phyloP scores from a whole-genome alignment of 129 eudicot genomes.

The Tanacetum coccineum region DNA sequence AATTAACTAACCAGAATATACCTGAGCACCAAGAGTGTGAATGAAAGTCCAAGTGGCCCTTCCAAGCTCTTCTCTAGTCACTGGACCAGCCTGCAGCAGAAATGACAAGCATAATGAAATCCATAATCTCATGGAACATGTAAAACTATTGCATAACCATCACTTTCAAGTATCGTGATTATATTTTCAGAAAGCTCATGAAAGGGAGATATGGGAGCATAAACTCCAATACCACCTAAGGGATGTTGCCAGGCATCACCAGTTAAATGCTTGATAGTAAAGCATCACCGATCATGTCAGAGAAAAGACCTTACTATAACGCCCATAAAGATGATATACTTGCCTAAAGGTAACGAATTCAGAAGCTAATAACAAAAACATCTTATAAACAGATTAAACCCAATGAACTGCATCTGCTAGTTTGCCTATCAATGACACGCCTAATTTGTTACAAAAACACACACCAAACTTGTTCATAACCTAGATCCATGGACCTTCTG shows the following conservation, averaged over 20 bases:
- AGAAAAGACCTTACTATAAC: neutral
- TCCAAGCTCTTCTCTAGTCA: constrained; percentile 90
- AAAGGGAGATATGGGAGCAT: neutral
- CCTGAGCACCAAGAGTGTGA: constrained; percentile 99
- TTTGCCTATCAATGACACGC: neutral
- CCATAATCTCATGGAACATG: constrained; percentile 13
- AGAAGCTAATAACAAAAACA: neutral
- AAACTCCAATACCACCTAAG: neutral
- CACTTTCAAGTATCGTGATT: neutral
- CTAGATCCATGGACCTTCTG: neutral
- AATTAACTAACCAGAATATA: constrained; percentile 18
- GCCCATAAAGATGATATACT: neutral
- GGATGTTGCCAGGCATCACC: neutral
- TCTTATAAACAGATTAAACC: neutral
- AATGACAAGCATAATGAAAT: constrained; percentile 9
- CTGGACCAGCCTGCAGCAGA: constrained; percentile 60
- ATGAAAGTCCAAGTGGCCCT: constrained; percentile 98
- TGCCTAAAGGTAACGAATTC: too few species aligned
- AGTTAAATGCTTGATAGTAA: neutral
- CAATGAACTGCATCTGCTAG: neutral
- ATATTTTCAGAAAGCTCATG: neutral
- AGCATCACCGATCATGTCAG: neutral
- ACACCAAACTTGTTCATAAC: neutral
- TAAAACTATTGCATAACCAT: neutral
- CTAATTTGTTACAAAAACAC: neutral